These are phyloP conservation scores for Thermomucor indicae-seudaticae DNA, from an alignment of 371 early-diverging fungal species.

Conservation along the genomic window DNA sequence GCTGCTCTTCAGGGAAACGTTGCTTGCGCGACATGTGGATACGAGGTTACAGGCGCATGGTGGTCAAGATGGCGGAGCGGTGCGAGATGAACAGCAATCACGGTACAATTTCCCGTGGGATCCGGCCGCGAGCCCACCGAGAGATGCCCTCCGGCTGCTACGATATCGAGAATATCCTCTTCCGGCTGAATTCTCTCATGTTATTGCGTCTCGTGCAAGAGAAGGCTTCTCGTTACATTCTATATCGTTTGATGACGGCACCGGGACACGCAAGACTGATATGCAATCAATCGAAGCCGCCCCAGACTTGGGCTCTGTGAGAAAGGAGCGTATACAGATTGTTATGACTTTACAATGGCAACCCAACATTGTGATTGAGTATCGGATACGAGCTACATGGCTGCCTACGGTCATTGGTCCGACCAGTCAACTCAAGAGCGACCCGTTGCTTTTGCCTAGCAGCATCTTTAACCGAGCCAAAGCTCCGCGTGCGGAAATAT, in stretches of 20 bases:
- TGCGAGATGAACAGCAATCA: background rate
- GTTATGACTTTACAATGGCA: conserved; percentile 78
- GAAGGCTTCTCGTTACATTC: conserved; percentile 84
- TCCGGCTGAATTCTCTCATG: conserved; percentile 60
- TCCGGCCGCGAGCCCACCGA: conserved; percentile 68
- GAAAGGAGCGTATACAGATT: conserved; percentile 63
- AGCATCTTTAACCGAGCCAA: conserved; percentile 35
- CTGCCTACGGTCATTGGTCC: conserved; percentile 32
- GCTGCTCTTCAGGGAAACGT: conserved; percentile 28
- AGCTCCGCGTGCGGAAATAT: conserved; percentile 43
- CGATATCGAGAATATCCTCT: conserved; percentile 73
- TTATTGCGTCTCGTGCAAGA: conserved; percentile 76
- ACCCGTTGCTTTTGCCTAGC: conserved; percentile 23
- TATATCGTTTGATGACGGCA: conserved; percentile 45
- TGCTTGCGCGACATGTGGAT: conserved; percentile 12
- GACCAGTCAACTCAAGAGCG: conserved; percentile 10
- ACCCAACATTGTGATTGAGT: conserved; percentile 84
- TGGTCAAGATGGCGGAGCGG: conserved; percentile 2
- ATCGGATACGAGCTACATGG: conserved; percentile 64
- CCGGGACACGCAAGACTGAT: conserved; percentile 13
- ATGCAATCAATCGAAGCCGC: no score
- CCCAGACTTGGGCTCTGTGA: conserved; percentile 17
- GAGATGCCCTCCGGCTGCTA: conserved; percentile 71
- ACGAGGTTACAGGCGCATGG: conserved; percentile 1
- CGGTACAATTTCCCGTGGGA: conserved; percentile 84